These are phyloP conservation scores for Clitopilus hobsonii DNA, from an alignment of 768 basidiomycete genomes.

Conservation along the genomic window DNA sequence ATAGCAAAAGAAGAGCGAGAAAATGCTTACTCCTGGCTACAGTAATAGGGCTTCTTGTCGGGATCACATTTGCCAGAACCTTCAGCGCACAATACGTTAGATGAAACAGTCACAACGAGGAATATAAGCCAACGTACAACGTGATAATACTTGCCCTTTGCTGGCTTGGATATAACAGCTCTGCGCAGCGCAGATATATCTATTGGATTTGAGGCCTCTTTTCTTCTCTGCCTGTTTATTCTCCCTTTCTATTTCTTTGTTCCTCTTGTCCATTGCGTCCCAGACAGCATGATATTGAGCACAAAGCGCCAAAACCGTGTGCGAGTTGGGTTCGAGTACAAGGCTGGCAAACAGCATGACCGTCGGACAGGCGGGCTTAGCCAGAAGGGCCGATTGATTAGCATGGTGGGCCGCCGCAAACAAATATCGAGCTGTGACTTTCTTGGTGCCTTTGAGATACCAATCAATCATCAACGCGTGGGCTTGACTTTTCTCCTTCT, in stretches of 20 bases:
- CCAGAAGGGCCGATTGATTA: slow-evolving; percentile 11
- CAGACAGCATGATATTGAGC: slow-evolving; percentile 16
- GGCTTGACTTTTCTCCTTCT: slow-evolving; percentile 7
- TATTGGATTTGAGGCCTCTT: slow-evolving; percentile 18
- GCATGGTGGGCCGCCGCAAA: slow-evolving; percentile 17
- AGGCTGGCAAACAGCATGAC: slow-evolving; percentile 17
- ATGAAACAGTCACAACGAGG: neutral
- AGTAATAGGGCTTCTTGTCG: slow-evolving; percentile 27
- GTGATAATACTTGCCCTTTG: slow-evolving; percentile 17
- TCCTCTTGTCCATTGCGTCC: slow-evolving; percentile 14
- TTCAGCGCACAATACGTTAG: slow-evolving; percentile 2
- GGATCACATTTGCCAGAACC: slow-evolving; percentile 24
- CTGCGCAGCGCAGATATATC: slow-evolving; percentile 23
- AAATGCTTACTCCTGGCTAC: slow-evolving; percentile 22
- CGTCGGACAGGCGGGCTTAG: slow-evolving; percentile 8
- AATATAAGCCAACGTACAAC: slow-evolving; percentile 14
- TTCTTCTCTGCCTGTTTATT: slow-evolving; percentile 15
- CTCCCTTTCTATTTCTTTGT: slow-evolving; percentile 13
- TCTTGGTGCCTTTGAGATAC: neutral
- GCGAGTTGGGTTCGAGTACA: slow-evolving; percentile 10
- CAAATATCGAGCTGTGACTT: slow-evolving; percentile 8
- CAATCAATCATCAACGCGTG: slow-evolving; percentile 13
- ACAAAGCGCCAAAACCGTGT: slow-evolving; percentile 8
- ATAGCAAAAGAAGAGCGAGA: too few relatives aligned
- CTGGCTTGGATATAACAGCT: slow-evolving; percentile 22